A percentile compares a stretch with the other conserved stretches of the same genome.
phyloP scores from a whole-genome alignment of 2,329 filamentous ascomycete species.

The Raffaelea ambrosiae region DNA sequence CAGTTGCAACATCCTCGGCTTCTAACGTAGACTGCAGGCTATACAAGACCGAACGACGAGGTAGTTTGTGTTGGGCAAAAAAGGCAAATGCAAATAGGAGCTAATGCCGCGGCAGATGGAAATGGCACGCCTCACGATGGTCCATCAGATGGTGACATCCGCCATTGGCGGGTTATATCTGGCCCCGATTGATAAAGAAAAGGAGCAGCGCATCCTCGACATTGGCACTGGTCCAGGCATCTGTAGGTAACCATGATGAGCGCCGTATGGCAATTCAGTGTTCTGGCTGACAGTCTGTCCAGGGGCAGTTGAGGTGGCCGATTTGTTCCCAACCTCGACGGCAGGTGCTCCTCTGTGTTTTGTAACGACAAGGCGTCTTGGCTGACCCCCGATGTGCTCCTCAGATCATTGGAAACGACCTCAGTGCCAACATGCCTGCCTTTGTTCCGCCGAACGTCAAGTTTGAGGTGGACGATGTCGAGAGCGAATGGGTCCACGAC shows the following conservation, averaged over 20 bases:
- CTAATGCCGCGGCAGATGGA: constrained; percentile 5
- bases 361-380: background rate
- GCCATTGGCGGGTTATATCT: constrained; percentile 5
- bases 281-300: constrained; percentile 8
- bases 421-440: constrained; percentile 14
- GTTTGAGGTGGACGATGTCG: constrained; percentile 15
- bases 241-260: constrained; percentile 1
- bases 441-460: constrained; percentile 15
- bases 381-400: background rate
- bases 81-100: background rate
- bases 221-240: constrained; percentile 11
- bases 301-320: constrained; percentile 11
- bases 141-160: constrained; percentile 7
- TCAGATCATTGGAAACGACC: constrained; percentile 14
- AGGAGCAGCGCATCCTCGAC: constrained; percentile 8
- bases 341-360: background rate
- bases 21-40: constrained; percentile 10
- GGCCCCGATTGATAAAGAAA: constrained; percentile 6
- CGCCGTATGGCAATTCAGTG: background rate
- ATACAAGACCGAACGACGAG: constrained; percentile 29
- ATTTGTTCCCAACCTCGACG: constrained; percentile 5
- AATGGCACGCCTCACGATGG: constrained; percentile 11
- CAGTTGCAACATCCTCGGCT: background rate
- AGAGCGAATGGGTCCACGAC: constrained; percentile 11
- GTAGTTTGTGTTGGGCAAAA: constrained; percentile 8